Evolutionary conservation across 192 early-diverging fungal genomes (phyloP), one percentile per base, ranked within the genome.

Genomic region (Podila horticola): DNA sequence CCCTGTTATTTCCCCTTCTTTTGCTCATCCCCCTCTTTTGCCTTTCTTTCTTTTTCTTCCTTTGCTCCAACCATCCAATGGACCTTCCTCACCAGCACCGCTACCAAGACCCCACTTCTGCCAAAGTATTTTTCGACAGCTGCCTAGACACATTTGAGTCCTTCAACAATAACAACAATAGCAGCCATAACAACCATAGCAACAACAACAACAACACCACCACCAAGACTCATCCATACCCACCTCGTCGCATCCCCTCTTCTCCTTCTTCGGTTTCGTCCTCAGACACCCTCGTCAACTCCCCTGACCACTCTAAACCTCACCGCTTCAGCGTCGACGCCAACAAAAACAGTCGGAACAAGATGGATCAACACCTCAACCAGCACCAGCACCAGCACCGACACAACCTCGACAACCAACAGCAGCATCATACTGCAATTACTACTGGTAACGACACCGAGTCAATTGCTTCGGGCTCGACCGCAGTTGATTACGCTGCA

Each of bases 81-180:
- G 75, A 79, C 64, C 49, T 79, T 24, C 75, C 75, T 3, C 75
- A 79, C 31, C 75, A 79, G 67, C 68, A 71, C 64, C 63, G 68
- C 36, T 79, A 79, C 58, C 75, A 79, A 71, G 75, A 79, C 69
- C 69, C 57, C 29, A 66, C 64, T 36, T 66, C 68, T 11, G 75
- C 75, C 34, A 79, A 79, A 50, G 75, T 70, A 17, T 71, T 61
- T 45, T 79, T 79, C 26, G 75, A 79, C 24, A 62, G 67, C 38
- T 79, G 75, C 29, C 64, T 79, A 24, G 69, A 79, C 26, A 67
- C 75, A 33, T 71, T 71, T 62, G 64, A 79, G 49, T 67, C 68
- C 38, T 30, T 65, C 48, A 38, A 62, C 34, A 26, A 41, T 33
- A 24, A 45, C 50, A 9, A 0, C 34, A 65, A 12, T 49, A 66